Base-by-base conservation (phyloP, 495 filamentous ascomycete genomes). In the Chaetomium tenue region DNA sequence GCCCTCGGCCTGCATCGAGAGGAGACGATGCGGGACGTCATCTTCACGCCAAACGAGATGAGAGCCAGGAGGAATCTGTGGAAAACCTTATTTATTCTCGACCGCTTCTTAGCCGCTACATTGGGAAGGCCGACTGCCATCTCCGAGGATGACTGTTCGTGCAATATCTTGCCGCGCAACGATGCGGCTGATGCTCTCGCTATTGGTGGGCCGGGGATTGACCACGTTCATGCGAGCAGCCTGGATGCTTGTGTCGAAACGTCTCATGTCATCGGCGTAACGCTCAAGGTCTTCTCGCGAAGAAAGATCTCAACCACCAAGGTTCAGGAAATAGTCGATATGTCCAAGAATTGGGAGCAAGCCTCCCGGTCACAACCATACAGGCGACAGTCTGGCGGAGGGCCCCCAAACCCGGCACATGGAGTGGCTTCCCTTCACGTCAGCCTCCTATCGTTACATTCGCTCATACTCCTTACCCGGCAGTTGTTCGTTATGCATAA, bases 361-460 rank as follows among this genome's bases (percentile, higher is more conserved):
- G 75, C 74, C 40, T 68, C 84, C 12, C 76, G 81, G 39, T 70
- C 72, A 1, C 70, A 63, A n/a, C 65, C 86, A 28, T 78, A 82
- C 66, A 79, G 78, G 71, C 76, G 78, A 28, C 77, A 79, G 75
- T 75, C 86, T 71, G 58, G 28, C 30, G 78, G 76, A 20, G 78
- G 76, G 11, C 52, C 80, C 26, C 71, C 66, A 66, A 69, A 79
- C 65, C 64, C 83, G 65, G 78, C 81, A 71, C 77, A 86, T 76
- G 85, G 84, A 26, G 79, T 91, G 28, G 85, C 86, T 11, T 83
- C 84, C 37, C 79, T 90, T 25, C 89, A 91, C 66, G 78, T 86
- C 39, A 86, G 90, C 63, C 80, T 89, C 11, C 79, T 89, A 20
- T 88, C 90, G 66, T 88, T 87, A 65, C 89, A 90, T 76, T 90